Percentiles rank a stretch among this genome's conserved stretches.
Conservation (phyloP, 129 eudicot species). For the Tagetes patula region DNA sequence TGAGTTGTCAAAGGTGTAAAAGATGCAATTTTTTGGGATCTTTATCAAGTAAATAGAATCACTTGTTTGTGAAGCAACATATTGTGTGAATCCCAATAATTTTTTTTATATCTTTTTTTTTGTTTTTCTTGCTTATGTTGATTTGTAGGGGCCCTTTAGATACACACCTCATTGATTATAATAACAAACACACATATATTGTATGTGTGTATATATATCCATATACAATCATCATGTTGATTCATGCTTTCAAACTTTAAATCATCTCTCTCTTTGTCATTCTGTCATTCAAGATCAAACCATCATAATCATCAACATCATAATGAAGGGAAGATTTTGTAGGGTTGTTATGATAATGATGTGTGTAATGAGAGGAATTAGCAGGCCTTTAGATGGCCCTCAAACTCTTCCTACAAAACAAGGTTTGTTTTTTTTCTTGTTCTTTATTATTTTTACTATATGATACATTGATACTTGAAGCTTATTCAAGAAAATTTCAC, state of each 20-base stretch:
- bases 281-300: constrained; percentile 31
- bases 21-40: constrained; percentile 4
- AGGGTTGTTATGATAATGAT: constrained; percentile 28
- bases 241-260: constrained; percentile 24
- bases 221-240: constrained; percentile 20
- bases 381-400: constrained; percentile 37
- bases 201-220: not conserved
- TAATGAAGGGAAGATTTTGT: constrained; percentile 34
- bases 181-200: not conserved
- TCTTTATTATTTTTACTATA: not conserved
- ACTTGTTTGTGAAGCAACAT: constrained; percentile 43
- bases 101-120: not conserved
- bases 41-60: constrained; percentile 33
- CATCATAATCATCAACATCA: constrained; percentile 26
- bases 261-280: constrained; percentile 23
- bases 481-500: constrained; percentile 4
- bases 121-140: constrained; percentile 32
- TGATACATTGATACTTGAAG: constrained; percentile 1
- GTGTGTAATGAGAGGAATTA: constrained; percentile 31
- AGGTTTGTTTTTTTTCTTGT: constrained; percentile 21
- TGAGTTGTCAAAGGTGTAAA: constrained; percentile 49
- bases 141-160: constrained; percentile 21
- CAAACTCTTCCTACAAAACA: constrained; percentile 27
- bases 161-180: constrained; percentile 5
- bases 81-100: constrained; percentile 34